These are phyloP conservation scores for Citrus reticulata DNA, from an alignment of 345 rosid species.

Conservation along the genomic window DNA sequence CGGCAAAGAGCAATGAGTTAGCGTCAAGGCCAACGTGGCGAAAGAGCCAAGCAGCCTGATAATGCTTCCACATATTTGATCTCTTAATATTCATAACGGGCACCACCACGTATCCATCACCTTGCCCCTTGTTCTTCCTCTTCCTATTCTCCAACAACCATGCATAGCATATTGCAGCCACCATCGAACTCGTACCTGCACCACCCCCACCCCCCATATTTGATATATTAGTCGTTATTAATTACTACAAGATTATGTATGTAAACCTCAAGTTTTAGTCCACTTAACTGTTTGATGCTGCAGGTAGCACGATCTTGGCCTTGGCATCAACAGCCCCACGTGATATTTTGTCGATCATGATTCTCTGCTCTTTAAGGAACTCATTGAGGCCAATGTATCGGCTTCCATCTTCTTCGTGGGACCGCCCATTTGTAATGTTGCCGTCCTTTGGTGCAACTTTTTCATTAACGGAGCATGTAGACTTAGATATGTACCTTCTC, in stretches of 20 bases:
- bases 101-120: slow-evolving; percentile 20
- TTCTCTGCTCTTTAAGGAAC: slow-evolving; percentile 49
- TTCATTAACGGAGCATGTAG: slow-evolving; percentile 41
- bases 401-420: slow-evolving; percentile 25
- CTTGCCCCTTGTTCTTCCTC: slow-evolving; percentile 31
- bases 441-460: slow-evolving; percentile 22
- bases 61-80: slow-evolving; percentile 52
- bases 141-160: slow-evolving; percentile 47
- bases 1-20: slow-evolving; percentile 52
- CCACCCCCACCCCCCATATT: neutral
- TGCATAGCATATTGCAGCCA: slow-evolving; percentile 60
- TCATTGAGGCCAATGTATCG: slow-evolving; percentile 30
- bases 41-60: slow-evolving; percentile 66
- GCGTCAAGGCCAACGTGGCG: slow-evolving; percentile 54
- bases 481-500: slow-evolving; percentile 38
- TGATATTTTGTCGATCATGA: slow-evolving; percentile 37
- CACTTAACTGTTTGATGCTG: slow-evolving; percentile 56
- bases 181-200: slow-evolving; percentile 63
- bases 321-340: slow-evolving; percentile 27
- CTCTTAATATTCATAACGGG: slow-evolving; percentile 63
- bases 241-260: too few relatives aligned
- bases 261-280: neutral
- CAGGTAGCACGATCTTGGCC: slow-evolving; percentile 54
- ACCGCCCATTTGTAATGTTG: slow-evolving; percentile 4
- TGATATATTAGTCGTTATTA: too few relatives aligned